A percentile compares a stretch with the other conserved stretches of the same genome.
Conservation (phyloP, 148 eudicot genomes). For the Dysphania ambrosioides region DNA sequence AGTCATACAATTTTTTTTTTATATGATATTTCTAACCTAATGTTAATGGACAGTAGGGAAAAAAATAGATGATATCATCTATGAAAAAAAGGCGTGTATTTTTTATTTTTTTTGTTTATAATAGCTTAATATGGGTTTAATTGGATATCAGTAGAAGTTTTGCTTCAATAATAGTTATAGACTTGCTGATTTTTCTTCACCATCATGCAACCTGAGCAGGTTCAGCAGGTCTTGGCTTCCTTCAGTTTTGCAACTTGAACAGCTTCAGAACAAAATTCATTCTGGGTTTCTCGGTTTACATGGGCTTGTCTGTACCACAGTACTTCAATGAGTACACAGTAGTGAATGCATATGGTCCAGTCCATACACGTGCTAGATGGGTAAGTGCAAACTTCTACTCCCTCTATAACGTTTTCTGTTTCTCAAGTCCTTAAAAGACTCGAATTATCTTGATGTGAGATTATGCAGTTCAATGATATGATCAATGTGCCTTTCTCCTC, state of each 20-base stretch:
- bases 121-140: too few relatives aligned
- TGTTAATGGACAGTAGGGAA: too few relatives aligned
- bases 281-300: constrained; percentile 70
- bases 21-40: too few relatives aligned
- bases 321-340: constrained; percentile 76
- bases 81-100: too few relatives aligned
- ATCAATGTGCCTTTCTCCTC: constrained; percentile 89
- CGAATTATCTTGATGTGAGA: neutral
- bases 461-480: constrained; percentile 85
- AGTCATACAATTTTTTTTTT: too few relatives aligned
- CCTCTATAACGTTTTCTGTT: neutral
- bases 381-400: constrained; percentile 35
- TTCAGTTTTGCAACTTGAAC: constrained; percentile 91
- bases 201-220: constrained; percentile 38
- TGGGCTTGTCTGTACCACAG: constrained; percentile 86
- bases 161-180: too few relatives aligned
- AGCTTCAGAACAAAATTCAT: constrained; percentile 79
- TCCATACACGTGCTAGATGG: constrained; percentile 86
- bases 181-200: constrained; percentile 8
- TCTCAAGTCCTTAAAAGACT: neutral
- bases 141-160: too few relatives aligned
- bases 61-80: too few relatives aligned
- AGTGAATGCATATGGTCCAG: constrained; percentile 58
- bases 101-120: too few relatives aligned
- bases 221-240: constrained; percentile 70